Conservation (phyloP, 2,329 filamentous ascomycete species). For the Penicillium sp. region DNA sequence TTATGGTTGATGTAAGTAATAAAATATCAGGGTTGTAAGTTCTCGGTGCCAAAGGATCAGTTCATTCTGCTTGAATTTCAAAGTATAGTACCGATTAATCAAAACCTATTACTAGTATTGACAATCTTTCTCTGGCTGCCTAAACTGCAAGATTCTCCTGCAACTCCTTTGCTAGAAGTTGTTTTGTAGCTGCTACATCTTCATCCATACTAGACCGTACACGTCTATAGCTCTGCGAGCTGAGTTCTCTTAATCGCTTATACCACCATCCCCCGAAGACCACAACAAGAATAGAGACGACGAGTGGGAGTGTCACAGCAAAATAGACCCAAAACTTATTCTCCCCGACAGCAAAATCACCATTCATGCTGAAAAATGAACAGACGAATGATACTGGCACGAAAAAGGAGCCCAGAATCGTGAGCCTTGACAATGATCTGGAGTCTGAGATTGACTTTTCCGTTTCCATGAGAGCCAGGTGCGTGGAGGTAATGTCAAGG, state of each 20-base stretch:
- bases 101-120: no score
- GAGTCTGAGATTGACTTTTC: slow-evolving; percentile 6
- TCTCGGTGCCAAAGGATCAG: no score
- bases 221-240: not conserved
- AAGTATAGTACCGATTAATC: no score
- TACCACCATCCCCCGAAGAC: slow-evolving; percentile 3
- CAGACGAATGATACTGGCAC: slow-evolving; percentile 1
- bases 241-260: not conserved
- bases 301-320: not conserved
- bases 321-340: slow-evolving; percentile 2
- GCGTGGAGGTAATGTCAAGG: not conserved
- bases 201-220: not conserved
- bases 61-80: no score
- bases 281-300: slow-evolving; percentile 3
- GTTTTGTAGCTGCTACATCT: not conserved
- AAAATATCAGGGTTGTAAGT: no score
- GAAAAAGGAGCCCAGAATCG: not conserved
- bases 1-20: no score
- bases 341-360: not conserved
- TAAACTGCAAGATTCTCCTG: no score
- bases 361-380: slow-evolving; percentile 4
- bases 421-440: not conserved
- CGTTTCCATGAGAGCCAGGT: not conserved
- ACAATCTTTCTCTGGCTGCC: no score
- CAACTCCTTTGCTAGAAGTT: not conserved